Conservation (phyloP, 1,284 basidiomycete genomes). For the Lignosus rhinocerotis region DNA sequence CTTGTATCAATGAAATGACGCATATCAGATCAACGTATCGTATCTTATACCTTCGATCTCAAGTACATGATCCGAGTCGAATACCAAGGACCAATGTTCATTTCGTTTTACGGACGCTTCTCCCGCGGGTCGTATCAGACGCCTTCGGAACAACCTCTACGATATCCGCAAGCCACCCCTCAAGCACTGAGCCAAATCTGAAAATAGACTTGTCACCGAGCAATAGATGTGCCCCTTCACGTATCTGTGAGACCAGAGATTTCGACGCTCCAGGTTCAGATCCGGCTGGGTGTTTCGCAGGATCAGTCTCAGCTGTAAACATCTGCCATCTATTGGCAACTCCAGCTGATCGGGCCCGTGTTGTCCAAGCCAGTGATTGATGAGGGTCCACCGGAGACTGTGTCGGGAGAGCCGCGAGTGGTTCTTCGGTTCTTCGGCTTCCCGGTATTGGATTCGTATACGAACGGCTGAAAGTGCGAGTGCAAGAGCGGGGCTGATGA, state of each 20-base stretch:
- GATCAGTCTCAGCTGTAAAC: not conserved
- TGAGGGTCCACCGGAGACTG: not conserved
- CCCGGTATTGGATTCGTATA: not conserved
- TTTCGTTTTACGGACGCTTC: not conserved
- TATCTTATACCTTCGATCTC: no score
- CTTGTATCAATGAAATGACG: no score
- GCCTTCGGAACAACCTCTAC: not conserved
- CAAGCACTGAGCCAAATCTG: not conserved
- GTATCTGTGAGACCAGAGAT: not conserved
- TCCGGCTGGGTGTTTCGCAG: no score
- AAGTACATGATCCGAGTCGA: no score
- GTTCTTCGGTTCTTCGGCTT: not conserved
- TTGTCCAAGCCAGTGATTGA: not conserved
- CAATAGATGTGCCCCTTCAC: not conserved
- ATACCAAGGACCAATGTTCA: not conserved
- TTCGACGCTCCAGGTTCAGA: not conserved
- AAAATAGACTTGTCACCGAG: not conserved
- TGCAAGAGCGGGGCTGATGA: not conserved
- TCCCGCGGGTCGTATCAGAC: not conserved
- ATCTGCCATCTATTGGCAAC: not conserved
- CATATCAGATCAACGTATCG: no score
- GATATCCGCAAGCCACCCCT: not conserved
- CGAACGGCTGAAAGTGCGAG: not conserved
- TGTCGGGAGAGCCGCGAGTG: not conserved
- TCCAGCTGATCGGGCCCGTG: not conserved